Evolutionary conservation across 306 rosid species (phyloP), one percentile per base, ranked within the genome.

Genomic region (Quercus variabilis): DNA sequence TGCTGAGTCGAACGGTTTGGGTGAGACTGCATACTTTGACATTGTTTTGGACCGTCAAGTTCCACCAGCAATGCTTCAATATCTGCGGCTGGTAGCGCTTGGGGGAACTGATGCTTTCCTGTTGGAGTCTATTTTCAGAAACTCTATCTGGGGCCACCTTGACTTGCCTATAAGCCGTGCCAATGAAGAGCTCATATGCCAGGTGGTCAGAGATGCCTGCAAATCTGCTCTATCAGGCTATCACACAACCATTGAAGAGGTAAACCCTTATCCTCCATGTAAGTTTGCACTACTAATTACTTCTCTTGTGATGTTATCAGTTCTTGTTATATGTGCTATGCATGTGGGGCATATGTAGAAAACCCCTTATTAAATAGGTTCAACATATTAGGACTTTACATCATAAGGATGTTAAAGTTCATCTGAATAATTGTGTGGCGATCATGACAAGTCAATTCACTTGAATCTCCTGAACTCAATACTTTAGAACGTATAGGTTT

Each of bases 21-120:
- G 92, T 7, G 87, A 87, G 87, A 88, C 88, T 75, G 93, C 92
- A 5, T 88, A 89, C 77, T 92, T 95, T 58, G 96, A 95, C 85
- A 80, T 95, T 76, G 83, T 86, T 85, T 78, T 85, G 79, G 78
- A 83, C 79, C 77, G 77, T 1, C 88, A 92, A 1, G 90, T 92
- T 86, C 98, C 98, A 63, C 83, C 83, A 13, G 82, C 88, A 75
- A 74, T 93, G 88, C 87, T 95, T 58, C 89, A 91, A 8, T 95
- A 90, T 83, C 86, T 93, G 74, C 88, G 97, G 75, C 88, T 95
- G 38, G 92, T 93, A 67, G 99, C 96, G 0, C 83, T 95, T 17
- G 96, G 97, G 3, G 98, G 96, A 10, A 86, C 92, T 4, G 98
- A 95, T 69, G 94, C 97, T 63, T 95, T 92, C 87, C 87, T 95